These are phyloP conservation scores for Arthroderma uncinatum DNA, from an alignment of 2,329 filamentous ascomycete genomes.

Conservation along the genomic window DNA sequence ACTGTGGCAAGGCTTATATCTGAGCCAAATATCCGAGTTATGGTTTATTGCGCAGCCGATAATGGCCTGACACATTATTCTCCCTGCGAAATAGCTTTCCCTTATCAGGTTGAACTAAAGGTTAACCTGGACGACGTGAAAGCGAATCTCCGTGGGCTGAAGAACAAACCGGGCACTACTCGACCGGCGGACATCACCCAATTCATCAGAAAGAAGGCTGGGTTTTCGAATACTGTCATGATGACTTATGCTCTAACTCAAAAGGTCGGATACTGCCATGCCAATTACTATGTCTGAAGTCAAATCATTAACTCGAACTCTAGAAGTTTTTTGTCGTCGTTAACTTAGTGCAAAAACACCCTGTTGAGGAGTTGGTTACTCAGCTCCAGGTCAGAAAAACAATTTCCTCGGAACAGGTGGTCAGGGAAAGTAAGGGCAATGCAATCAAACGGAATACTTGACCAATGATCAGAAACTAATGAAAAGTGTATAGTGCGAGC, in stretches of 20 bases:
- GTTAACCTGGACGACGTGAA: constrained; percentile 81
- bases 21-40: constrained; percentile 56
- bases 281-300: not conserved
- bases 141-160: constrained; percentile 85
- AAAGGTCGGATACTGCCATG: constrained; percentile 45
- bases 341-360: constrained; percentile 62
- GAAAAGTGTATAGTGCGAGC: constrained; percentile 51
- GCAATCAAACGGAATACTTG: not conserved
- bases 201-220: constrained; percentile 54
- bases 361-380: constrained; percentile 59
- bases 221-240: constrained; percentile 64
- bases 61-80: constrained; percentile 46
- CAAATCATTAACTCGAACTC: not conserved
- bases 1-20: constrained; percentile 45
- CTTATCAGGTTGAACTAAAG: constrained; percentile 83
- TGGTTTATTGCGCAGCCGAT: constrained; percentile 73
- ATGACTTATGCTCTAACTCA: constrained; percentile 87
- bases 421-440: constrained; percentile 62
- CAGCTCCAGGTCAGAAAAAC: constrained; percentile 55
- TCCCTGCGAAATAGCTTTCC: constrained; percentile 66
- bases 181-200: constrained; percentile 83
- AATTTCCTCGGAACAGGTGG: constrained; percentile 69
- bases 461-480: not conserved
- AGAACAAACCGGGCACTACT: constrained; percentile 92
- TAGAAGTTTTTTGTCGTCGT: constrained; percentile 64